phyloP scores from a whole-genome alignment of 768 basidiomycete genomes.

The Lactarius akahatsu region DNA sequence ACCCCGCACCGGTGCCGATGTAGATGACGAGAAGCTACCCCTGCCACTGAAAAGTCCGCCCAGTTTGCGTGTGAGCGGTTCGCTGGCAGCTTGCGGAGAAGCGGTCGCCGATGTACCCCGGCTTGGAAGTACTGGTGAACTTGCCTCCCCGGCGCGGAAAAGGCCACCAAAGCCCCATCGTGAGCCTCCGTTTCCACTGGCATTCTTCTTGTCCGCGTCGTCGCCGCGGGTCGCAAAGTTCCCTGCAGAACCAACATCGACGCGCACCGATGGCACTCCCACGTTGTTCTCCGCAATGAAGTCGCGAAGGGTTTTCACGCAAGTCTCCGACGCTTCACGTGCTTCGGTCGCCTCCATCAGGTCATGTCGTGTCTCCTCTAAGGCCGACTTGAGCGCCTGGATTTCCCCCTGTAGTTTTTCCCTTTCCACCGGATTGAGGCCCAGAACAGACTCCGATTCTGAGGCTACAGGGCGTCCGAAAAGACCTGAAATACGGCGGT shows the following conservation, averaged over 20 bases:
- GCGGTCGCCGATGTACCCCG: constrained; percentile 14
- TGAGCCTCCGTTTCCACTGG: constrained; percentile 23
- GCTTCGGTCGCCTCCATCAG: constrained; percentile 80
- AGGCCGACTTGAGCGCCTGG: constrained; percentile 50
- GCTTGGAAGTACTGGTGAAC: constrained; percentile 15
- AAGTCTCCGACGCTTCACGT: constrained; percentile 81
- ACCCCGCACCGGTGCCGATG: constrained; percentile 36
- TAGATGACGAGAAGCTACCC: constrained; percentile 50
- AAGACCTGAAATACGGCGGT: constrained; percentile 50
- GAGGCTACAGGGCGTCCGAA: constrained; percentile 53
- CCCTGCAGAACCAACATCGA: constrained; percentile 25
- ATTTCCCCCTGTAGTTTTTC: constrained; percentile 64
- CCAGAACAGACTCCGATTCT: constrained; percentile 34
- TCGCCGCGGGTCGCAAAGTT: constrained; percentile 15
- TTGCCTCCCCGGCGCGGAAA: constrained; percentile 25
- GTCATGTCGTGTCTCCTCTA: constrained; percentile 65
- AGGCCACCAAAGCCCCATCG: constrained; percentile 29
- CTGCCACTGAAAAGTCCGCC: constrained; percentile 69
- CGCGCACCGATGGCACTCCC: constrained; percentile 39
- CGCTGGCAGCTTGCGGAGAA: constrained; percentile 14
- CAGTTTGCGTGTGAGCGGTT: constrained; percentile 48
- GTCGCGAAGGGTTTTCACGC: constrained; percentile 76
- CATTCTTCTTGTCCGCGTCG: constrained; percentile 28
- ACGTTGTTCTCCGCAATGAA: constrained; percentile 78
- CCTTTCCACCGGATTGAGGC: constrained; percentile 39